A percentile compares a stretch with the other conserved stretches of the same genome.
Evolutionary conservation across 768 basidiomycete species (phyloP).

Genomic region (Neoboletus brunneissimus): DNA sequence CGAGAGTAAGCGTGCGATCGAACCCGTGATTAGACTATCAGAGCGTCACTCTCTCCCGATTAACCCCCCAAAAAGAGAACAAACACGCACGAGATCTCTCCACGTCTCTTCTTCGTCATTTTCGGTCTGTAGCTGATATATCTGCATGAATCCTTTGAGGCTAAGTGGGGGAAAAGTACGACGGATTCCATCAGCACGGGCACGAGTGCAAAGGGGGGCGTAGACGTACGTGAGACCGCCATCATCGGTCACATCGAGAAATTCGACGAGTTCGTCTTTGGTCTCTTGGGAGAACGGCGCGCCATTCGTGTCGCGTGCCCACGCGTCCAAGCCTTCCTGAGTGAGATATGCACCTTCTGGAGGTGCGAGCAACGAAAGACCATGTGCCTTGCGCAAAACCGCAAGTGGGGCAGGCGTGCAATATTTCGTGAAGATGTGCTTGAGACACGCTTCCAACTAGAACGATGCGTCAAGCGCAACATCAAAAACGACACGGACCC

Average conservation of each 20-base stretch:
- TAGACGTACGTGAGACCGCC: slow-evolving; percentile 67
- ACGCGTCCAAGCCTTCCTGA: slow-evolving; percentile 62
- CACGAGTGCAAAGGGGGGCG: background rate
- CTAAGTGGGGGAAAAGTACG: slow-evolving; percentile 32
- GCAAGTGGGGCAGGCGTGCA: slow-evolving; percentile 46
- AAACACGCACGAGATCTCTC: slow-evolving; percentile 64
- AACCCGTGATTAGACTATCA: slow-evolving; percentile 71
- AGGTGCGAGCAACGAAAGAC: slow-evolving; percentile 41
- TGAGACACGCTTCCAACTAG: slow-evolving; percentile 66
- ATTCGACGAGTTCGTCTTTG: slow-evolving; percentile 74
- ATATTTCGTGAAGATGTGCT: slow-evolving; percentile 78
- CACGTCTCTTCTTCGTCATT: slow-evolving; percentile 84
- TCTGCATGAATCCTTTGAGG: slow-evolving; percentile 76
- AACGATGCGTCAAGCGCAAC: background rate
- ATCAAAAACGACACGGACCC: background rate
- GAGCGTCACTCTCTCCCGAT: slow-evolving; percentile 11
- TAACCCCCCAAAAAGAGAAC: background rate
- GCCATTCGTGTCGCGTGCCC: slow-evolving; percentile 83
- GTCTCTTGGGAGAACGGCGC: slow-evolving; percentile 72
- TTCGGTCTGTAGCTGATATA: slow-evolving; percentile 83
- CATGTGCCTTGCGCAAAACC: slow-evolving; percentile 18
- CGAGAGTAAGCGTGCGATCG: slow-evolving; percentile 60
- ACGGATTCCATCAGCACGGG: background rate
- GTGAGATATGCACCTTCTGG: slow-evolving; percentile 55
- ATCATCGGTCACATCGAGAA: slow-evolving; percentile 70